Conservation (phyloP, 2,329 filamentous ascomycete genomes). For the Blastomyces gilchristii region DNA sequence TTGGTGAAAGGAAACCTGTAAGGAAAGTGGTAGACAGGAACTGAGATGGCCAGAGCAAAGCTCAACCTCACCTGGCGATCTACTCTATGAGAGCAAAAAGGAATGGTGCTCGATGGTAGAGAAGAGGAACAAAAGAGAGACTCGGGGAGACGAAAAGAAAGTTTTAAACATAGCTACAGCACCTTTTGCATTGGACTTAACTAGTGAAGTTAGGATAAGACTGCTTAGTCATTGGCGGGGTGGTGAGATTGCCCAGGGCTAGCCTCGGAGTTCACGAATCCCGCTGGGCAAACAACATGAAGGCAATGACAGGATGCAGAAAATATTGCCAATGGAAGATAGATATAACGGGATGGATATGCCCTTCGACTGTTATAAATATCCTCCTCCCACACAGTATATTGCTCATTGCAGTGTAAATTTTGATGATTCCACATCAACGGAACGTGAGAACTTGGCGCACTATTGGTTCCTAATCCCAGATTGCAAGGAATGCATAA, state of each 20-base stretch:
- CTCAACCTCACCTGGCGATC: not conserved
- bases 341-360: not conserved
- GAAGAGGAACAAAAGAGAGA: not conserved
- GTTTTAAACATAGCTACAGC: not conserved
- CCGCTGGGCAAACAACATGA: not conserved
- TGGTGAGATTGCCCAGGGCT: not conserved
- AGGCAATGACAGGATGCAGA: not conserved
- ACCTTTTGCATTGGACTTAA: not conserved
- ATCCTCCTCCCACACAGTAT: not conserved
- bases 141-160: not conserved
- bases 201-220: not conserved
- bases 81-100: not conserved
- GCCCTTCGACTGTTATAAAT: not conserved
- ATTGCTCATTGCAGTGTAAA: not conserved
- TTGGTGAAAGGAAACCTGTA: not conserved
- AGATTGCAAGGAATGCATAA: not conserved
- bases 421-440: constrained; percentile 7
- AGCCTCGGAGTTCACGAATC: not conserved
- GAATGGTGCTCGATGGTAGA: not conserved
- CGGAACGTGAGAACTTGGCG: not conserved
- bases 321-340: not conserved
- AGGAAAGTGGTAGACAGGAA: not conserved
- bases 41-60: not conserved
- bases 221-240: constrained; percentile 12
- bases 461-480: not conserved